These are phyloP conservation scores for Hordeum marinum DNA, from an alignment of 176 grass and related monocot genomes.

Conservation along the genomic window DNA sequence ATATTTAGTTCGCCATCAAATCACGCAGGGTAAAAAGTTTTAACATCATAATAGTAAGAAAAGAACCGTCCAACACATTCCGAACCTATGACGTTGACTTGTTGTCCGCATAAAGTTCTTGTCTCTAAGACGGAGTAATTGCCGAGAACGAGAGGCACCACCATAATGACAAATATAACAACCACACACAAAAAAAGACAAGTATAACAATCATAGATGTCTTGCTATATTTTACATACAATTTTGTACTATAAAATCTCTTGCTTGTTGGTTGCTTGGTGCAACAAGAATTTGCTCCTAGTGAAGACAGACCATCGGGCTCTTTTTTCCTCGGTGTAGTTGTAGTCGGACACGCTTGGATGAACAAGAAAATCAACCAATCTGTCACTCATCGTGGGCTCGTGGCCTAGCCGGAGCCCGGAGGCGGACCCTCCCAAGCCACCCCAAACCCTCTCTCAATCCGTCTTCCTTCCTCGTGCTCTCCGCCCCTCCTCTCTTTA, in stretches of 20 bases:
- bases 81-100: background rate
- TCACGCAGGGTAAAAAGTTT: fast-evolving
- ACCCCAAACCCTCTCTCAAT: background rate
- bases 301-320: background rate
- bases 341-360: background rate
- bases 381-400: background rate
- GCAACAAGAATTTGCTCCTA: background rate
- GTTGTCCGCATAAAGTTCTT: fast-evolving
- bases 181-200: too few relatives aligned
- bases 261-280: background rate
- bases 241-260: background rate
- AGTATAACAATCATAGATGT: background rate
- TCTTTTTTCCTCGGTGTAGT: too few relatives aligned
- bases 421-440: conserved; percentile 29
- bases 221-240: background rate
- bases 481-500: conserved; percentile 46
- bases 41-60: background rate
- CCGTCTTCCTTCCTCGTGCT: conserved; percentile 42
- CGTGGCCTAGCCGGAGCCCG: background rate
- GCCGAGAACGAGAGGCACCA: background rate
- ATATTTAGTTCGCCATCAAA: too few relatives aligned
- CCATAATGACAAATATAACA: too few relatives aligned
- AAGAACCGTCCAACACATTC: background rate
- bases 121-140: background rate
- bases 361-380: background rate